These are phyloP conservation scores for Kazachstania martiniae DNA, from an alignment of 805 yeast species.

Conservation along the genomic window DNA sequence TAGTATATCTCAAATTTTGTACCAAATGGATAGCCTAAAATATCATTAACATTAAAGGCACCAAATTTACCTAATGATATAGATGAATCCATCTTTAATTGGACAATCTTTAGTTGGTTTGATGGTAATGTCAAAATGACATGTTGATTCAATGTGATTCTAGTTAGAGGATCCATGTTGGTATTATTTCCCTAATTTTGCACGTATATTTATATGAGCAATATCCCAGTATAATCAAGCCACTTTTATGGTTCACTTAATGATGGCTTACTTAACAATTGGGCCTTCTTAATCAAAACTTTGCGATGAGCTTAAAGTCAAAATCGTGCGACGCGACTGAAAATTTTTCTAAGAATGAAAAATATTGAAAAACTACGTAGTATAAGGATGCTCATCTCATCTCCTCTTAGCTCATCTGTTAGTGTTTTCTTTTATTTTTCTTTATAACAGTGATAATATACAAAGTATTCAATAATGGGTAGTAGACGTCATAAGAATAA, in stretches of 20 bases:
- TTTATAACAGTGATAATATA: not conserved
- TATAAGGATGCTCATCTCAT: constrained; percentile 6
- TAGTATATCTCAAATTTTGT: constrained; percentile 78
- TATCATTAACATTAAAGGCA: constrained; percentile 57
- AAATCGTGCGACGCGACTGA: constrained; percentile 1
- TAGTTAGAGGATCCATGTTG: constrained; percentile 19
- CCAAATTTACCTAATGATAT: constrained; percentile 90
- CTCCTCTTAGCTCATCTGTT: constrained; percentile 5
- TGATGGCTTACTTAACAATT: not conserved
- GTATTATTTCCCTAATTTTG: not conserved
- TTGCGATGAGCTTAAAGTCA: not conserved
- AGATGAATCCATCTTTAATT: constrained; percentile 46
- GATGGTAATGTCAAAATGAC: constrained; percentile 74
- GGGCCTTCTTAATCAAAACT: not conserved
- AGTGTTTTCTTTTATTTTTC: no score
- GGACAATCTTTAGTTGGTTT: constrained; percentile 62
- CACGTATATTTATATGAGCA: no score
- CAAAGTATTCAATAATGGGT: constrained; percentile 48
- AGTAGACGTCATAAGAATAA: constrained; percentile 79
- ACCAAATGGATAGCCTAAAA: constrained; percentile 77
- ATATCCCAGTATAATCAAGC: no score
- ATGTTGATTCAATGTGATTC: constrained; percentile 23
- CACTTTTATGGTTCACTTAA: no score
- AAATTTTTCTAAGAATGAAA: constrained; percentile 2
- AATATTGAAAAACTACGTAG: no score